These are phyloP conservation scores for Backusella tarrabulga DNA, from an alignment of 192 early-diverging fungal genomes.

Conservation along the genomic window DNA sequence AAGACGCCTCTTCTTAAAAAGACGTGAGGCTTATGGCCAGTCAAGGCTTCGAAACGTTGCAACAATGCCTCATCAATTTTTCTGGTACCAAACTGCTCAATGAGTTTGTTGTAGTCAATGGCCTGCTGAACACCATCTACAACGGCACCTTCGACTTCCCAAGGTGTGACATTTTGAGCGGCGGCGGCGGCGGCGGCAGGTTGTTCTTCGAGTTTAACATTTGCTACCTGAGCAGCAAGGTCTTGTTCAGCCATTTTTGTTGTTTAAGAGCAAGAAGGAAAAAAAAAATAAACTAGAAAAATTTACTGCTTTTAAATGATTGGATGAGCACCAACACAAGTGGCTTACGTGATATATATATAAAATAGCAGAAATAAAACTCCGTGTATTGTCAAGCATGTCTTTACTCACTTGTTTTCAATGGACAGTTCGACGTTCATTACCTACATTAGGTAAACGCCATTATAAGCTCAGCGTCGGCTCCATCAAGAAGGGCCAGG, in stretches of 20 bases:
- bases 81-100: constrained; percentile 86
- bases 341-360: not conserved
- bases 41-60: constrained; percentile 80
- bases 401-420: constrained; percentile 7
- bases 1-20: constrained; percentile 88
- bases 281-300: not conserved
- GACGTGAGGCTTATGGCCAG: constrained; percentile 78
- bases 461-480: constrained; percentile 52
- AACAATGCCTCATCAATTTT: constrained; percentile 74
- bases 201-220: constrained; percentile 13
- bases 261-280: not conserved
- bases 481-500: constrained; percentile 61
- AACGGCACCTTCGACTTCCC: constrained; percentile 90
- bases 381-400: not conserved
- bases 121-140: constrained; percentile 82
- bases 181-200: not conserved
- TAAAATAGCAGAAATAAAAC: not conserved
- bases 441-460: constrained; percentile 24
- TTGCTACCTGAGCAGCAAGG: not conserved
- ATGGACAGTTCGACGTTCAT: constrained; percentile 11
- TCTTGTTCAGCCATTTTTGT: constrained; percentile 8
- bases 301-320: not conserved
- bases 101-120: constrained; percentile 93
- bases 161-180: constrained; percentile 81
- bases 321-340: not conserved